Conservation (phyloP, 2,329 filamentous ascomycete species). For the Stemphylium beticola region DNA sequence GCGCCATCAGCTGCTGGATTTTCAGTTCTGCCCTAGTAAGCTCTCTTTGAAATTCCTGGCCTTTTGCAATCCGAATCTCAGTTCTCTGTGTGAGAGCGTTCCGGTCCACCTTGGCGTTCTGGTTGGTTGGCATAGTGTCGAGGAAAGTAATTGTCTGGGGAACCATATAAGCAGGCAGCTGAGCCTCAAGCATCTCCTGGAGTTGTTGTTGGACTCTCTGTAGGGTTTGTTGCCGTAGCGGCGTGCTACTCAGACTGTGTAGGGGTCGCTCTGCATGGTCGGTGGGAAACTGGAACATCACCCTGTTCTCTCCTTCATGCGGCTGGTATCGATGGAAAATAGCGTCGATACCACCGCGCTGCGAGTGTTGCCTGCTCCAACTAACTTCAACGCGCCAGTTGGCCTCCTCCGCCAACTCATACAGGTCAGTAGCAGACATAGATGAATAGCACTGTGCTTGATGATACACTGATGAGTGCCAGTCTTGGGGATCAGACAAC, state of each 20-base stretch:
- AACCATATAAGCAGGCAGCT: conserved; percentile 28
- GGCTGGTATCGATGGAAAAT: conserved; percentile 3
- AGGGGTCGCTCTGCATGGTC: not conserved
- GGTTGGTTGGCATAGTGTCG: conserved; percentile 28
- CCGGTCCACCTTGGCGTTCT: conserved; percentile 22
- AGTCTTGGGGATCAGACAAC: not conserved
- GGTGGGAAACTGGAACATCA: not conserved
- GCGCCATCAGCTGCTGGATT: conserved; percentile 1
- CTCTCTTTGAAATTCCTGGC: not conserved
- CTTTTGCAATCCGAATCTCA: too few relatives aligned
- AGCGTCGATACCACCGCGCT: conserved; percentile 3
- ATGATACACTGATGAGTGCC: not conserved
- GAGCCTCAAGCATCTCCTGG: not conserved
- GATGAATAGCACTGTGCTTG: not conserved
- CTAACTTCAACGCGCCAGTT: conserved; percentile 3
- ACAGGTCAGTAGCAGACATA: not conserved
- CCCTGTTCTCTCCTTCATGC: not conserved
- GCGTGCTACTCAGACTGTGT: not conserved
- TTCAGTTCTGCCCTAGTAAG: not conserved
- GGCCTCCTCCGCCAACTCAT: not conserved
- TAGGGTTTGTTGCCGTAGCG: not conserved
- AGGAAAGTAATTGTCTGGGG: conserved; percentile 38
- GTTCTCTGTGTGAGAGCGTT: too few relatives aligned
- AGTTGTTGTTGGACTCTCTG: conserved; percentile 1
- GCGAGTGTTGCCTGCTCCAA: conserved; percentile 7